Evolutionary conservation across 2,329 filamentous ascomycete species (phyloP), one percentile per base, ranked within the genome.

Genomic region (Botrytis deweyae): DNA sequence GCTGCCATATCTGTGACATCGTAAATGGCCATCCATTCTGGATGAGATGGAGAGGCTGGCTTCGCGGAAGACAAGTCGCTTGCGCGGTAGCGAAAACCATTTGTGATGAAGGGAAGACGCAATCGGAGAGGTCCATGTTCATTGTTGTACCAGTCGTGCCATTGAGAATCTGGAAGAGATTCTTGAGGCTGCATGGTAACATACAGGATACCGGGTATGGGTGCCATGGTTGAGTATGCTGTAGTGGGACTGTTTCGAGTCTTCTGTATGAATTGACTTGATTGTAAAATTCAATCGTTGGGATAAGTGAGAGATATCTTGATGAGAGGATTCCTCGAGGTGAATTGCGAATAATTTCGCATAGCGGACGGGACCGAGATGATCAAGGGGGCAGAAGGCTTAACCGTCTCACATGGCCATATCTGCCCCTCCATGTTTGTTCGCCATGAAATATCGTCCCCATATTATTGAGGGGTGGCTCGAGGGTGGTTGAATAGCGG

Each of bases 131-230:
- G 94, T 72, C 94, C 94, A 84, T 97, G 94, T 84, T 97, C 94
- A 82, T 94, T 96, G 85, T 97, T 95, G 85, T 97, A 97, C 93
- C 93, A 95, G 81, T 97, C 93, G 83, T 97, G 92, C 83, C 97
- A 97, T 79, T 93, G 89, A 76, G 88, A 86, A 66, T 87, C 83
- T 72, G 79, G 70, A 33, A 81, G 90, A 85, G 78, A 94, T 86
- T 77, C 87, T 81, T 88, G 87, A 78, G 93, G 93, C 83, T 95
- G 90, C 91, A 97, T 97, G 25, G 93, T 94, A 78, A 97, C 94
- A 82, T 91, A 94, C 80, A 97, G 90, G 79, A 94, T 89, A 74
- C 93, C 93, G 16, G 88, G 88, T 58, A 42, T 65, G 46, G 72
- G 67, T 33, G 72, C 59, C 72, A 74, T 74, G 44, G 33, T 74